A percentile compares a stretch with the other conserved stretches of the same genome.
phyloP scores from a whole-genome alignment of 257 asterid genomes.

The Echites panduratus region DNA sequence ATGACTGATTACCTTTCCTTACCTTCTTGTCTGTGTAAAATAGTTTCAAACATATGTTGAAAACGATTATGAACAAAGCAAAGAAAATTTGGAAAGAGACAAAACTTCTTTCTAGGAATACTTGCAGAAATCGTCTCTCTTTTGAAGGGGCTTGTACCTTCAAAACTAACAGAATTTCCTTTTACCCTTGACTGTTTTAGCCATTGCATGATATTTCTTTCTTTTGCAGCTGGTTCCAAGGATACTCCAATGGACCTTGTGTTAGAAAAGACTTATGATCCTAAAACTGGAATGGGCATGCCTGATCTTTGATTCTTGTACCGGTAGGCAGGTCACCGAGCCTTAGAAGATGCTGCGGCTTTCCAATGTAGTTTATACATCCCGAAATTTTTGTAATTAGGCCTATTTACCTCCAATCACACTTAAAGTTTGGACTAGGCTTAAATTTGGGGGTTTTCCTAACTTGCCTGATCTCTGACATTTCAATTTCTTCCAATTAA shows the following conservation, averaged over 20 bases:
- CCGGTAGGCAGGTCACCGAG: not conserved
- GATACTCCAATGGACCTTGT: constrained; percentile 83
- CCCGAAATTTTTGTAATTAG: not conserved
- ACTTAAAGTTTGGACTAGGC: not conserved
- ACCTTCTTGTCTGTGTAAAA: not conserved
- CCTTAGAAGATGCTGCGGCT: not conserved
- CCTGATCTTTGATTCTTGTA: constrained; percentile 55
- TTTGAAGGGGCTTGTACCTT: not conserved
- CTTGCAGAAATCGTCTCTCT: not conserved
- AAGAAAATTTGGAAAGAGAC: not conserved
- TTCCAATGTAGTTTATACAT: not conserved
- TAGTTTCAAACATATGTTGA: not conserved
- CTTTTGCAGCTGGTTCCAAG: constrained; percentile 79
- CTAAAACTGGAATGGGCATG: constrained; percentile 81
- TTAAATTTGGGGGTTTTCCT: not conserved
- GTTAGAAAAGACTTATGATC: constrained; percentile 73
- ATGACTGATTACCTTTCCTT: not conserved
- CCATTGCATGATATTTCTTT: not conserved
- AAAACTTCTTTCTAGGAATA: no score
- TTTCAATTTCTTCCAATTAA: not conserved
- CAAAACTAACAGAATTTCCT: not conserved
- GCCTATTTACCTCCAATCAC: not conserved
- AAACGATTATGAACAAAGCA: not conserved
- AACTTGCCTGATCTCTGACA: not conserved
- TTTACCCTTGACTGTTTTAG: not conserved